A percentile compares a stretch with the other conserved stretches of the same genome.
Evolutionary conservation across 768 basidiomycete genomes (phyloP).

Genomic region (Boletus coccyginus): DNA sequence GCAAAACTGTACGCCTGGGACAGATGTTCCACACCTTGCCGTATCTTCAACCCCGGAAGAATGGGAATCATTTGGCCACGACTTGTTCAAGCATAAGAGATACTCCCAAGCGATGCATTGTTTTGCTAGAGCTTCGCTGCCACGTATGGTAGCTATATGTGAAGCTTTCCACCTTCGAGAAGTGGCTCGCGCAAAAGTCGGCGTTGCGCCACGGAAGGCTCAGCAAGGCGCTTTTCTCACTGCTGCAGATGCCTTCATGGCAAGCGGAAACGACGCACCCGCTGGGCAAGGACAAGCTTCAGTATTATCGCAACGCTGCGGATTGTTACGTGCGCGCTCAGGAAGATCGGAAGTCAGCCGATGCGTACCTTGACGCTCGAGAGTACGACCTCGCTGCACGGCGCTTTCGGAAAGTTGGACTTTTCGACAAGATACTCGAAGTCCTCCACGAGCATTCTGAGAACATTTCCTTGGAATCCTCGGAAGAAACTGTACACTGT

Average conservation of each 20-base stretch:
- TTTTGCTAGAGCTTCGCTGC: slow-evolving; percentile 46
- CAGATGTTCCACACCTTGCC: slow-evolving; percentile 37
- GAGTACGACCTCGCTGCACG: slow-evolving; percentile 41
- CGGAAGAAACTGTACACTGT: slow-evolving; percentile 39
- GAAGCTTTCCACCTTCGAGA: slow-evolving; percentile 45
- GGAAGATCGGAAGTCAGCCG: no score
- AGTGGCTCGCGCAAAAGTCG: no score
- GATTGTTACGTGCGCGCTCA: no score
- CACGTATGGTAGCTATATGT: slow-evolving; percentile 44
- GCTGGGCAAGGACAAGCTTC: no score
- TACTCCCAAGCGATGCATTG: slow-evolving; percentile 56
- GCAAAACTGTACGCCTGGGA: no score
- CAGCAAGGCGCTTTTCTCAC: no score
- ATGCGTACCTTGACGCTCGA: no score
- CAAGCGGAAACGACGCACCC: no score
- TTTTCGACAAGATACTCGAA: slow-evolving; percentile 52
- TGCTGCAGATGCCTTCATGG: no score
- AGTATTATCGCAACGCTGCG: no score
- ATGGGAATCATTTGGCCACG: slow-evolving; percentile 42
- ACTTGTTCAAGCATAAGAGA: slow-evolving; percentile 37
- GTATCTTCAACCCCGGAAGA: slow-evolving; percentile 49
- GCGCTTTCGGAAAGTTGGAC: slow-evolving; percentile 47
- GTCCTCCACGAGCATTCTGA: slow-evolving; percentile 38
- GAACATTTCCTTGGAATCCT: slow-evolving; percentile 32
- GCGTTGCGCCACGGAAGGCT: no score